Evolutionary conservation across 2,329 filamentous ascomycete species (phyloP), one percentile per base, ranked within the genome.

Genomic region (Penicillium sp.): DNA sequence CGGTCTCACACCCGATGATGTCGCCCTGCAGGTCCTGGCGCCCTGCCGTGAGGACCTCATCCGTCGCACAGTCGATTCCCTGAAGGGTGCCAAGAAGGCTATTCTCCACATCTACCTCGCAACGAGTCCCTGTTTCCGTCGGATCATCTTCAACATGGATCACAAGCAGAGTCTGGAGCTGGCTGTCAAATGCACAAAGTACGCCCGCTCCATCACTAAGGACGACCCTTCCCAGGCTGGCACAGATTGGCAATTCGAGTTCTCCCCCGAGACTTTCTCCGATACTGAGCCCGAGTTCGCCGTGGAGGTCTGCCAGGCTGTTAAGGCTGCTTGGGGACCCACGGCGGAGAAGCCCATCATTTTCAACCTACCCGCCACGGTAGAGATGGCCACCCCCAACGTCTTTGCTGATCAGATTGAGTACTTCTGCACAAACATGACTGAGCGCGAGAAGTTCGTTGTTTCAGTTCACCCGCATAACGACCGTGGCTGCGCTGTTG

Each of bases 391-490:
- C 0, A 97, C 94, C 0, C 92, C 92, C 34, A 99, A 99, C 72
- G 84, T 97, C 47, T 99, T 94, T 73, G 94, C 94, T 49, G 94
- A 99, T 71, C 89, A 95, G 78, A 90, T 99, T 61, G 94, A 99
- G 74, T 96, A 91, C 78, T 99, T 99, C 76, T 96, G 91, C 79
- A 85, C 82, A 51, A 83, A 93, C 72, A 92, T 97, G 70, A 83
- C 83, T 0, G 89, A 96, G 75, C 83, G 92, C 51, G 88, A 96
- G 69, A 94, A 92, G 78, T 83, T 96, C 50, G 90, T 87, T 68
- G 89, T 97, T 9, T 95, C 90, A 60, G 83, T 97, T 53, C 94
- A 97, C 74, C 90, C 91, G 9, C 93, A 99, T 78, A 97, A 97
- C 71, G 94, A 97, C 74, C 84, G 94, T 61, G 93, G 93, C 23